These are phyloP conservation scores for Begonia peltatifolia DNA, from an alignment of 306 rosid species.

Conservation along the genomic window DNA sequence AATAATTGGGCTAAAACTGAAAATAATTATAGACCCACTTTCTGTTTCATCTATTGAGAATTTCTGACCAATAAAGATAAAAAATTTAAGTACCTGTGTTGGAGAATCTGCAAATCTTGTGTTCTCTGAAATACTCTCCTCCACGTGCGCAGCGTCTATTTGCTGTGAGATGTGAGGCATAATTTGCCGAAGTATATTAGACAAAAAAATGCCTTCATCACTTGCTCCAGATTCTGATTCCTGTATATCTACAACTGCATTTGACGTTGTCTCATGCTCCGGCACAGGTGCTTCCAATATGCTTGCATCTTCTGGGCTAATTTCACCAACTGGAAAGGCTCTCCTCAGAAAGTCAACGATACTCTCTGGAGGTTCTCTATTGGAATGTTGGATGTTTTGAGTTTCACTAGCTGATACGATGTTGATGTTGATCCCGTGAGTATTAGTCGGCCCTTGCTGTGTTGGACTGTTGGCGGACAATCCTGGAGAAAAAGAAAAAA, in stretches of 20 bases:
- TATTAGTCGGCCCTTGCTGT: slow-evolving; percentile 30
- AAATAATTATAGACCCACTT: too few relatives aligned
- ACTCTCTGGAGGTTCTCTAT: slow-evolving; percentile 51
- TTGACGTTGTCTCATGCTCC: slow-evolving; percentile 39
- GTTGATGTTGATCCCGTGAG: slow-evolving; percentile 49
- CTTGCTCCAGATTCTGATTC: slow-evolving; percentile 54
- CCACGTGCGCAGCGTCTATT: slow-evolving; percentile 24
- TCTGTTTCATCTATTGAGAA: too few relatives aligned
- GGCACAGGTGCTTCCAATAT: slow-evolving; percentile 32
- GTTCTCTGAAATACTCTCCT: slow-evolving; percentile 29
- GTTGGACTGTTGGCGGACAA: slow-evolving; percentile 25
- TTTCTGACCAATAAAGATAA: too few relatives aligned
- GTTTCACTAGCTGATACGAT: slow-evolving; percentile 54
- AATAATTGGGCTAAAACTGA: too few relatives aligned
- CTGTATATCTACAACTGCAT: slow-evolving; percentile 20
- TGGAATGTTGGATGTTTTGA: slow-evolving; percentile 58
- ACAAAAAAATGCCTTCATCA: slow-evolving; percentile 72
- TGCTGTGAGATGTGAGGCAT: slow-evolving; percentile 66
- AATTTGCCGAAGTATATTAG: slow-evolving; percentile 63
- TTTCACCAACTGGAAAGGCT: slow-evolving; percentile 82
- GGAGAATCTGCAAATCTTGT: slow-evolving; percentile 28
- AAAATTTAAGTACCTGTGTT: slow-evolving; percentile 31
- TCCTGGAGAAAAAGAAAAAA: slow-evolving; percentile 24
- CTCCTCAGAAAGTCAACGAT: slow-evolving; percentile 48
- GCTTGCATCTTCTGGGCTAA: slow-evolving; percentile 63